A percentile compares a stretch with the other conserved stretches of the same genome.
Evolutionary conservation across 163 green algal species (phyloP).

Genomic region (Coccomyxa subellipsoidea): DNA sequence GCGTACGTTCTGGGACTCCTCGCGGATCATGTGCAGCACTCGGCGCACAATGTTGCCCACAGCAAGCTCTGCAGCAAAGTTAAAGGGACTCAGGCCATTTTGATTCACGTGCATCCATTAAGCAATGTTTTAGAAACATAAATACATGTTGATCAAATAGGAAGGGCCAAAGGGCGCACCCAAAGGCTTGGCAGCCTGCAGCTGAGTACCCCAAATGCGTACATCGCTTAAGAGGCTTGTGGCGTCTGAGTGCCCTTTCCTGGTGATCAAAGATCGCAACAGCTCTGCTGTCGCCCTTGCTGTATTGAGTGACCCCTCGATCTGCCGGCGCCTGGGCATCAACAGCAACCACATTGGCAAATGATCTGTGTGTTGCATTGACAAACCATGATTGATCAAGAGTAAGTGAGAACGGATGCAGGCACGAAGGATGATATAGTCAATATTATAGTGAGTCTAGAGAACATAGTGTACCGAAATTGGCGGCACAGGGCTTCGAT

Average conservation of each 20-base stretch:
- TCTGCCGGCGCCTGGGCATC: slow-evolving; percentile 42
- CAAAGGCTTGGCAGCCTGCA: slow-evolving; percentile 78
- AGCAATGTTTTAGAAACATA: background rate
- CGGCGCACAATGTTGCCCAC: slow-evolving; percentile 94
- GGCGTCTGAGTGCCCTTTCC: slow-evolving; percentile 52
- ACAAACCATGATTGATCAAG: too few relatives aligned
- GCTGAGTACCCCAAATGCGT: slow-evolving; percentile 52
- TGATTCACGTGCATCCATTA: too few relatives aligned
- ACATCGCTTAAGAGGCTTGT: slow-evolving; percentile 74
- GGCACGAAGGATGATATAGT: too few relatives aligned
- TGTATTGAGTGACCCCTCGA: slow-evolving; percentile 63
- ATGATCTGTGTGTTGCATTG: background rate
- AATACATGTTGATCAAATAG: background rate
- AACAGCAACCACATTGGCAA: background rate
- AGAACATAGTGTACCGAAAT: too few relatives aligned
- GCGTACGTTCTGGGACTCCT: slow-evolving; percentile 53
- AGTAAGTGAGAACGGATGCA: too few relatives aligned
- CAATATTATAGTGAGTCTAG: too few relatives aligned
- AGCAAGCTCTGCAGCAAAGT: slow-evolving; percentile 80
- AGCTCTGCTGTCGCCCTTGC: slow-evolving; percentile 83
- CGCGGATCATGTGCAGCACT: slow-evolving; percentile 93
- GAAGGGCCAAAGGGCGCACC: slow-evolving; percentile 11
- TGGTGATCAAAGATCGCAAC: slow-evolving; percentile 73
- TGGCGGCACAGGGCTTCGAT: background rate
- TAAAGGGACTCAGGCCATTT: too few relatives aligned